Base-by-base conservation (phyloP, 768 basidiomycete genomes). In the Suillus spraguei region DNA sequence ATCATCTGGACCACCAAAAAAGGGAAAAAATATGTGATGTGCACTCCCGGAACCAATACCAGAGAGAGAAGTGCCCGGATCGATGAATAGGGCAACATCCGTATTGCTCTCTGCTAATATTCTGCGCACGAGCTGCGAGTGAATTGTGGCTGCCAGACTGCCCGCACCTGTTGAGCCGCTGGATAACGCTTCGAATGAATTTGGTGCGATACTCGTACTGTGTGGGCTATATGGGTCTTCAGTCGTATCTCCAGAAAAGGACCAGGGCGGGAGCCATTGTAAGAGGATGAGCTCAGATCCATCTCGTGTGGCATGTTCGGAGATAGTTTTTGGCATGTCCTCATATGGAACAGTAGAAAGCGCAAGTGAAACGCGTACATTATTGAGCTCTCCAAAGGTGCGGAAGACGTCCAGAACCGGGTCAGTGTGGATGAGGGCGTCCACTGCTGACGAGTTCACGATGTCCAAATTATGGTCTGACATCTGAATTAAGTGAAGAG, bases 1-100 rank as follows among this genome's bases (percentile, higher is more conserved):
- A 72, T 98, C 97, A 73, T 99, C 97, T 0, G 94, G 88, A 0
- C 97, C 97, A 41, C 97, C 97, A 71, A 94, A 91, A 85, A 97
- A 98, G 0, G 96, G 92, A 44, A 96, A 71, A 73, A 96, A 87
- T 35, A 98, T 70, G 66, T 92, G 92, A 62, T 88, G 81, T 4
- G 59, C 55, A 9, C 73, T 71, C 6, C 64, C 69, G 3, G 71
- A 64, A 2, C 71, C 71, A 4, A 65, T 60, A 20, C 73, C 60
- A 71, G 74, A 49, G 49, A 28, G 49, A 17, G 49, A 50, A 28
- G 14, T 16, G 4, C 24, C 89, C 32, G 89, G 81, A 73, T 98
- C 95, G 63, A 97, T 83, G 74, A 92, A 96, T 39, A 99, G 76
- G 5, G 89, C 94, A 39, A 96, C 90, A 68, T 98, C 93, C 11